Evolutionary conservation across 192 early-diverging fungal species (phyloP).

Genomic region (Mortierella antarctica): DNA sequence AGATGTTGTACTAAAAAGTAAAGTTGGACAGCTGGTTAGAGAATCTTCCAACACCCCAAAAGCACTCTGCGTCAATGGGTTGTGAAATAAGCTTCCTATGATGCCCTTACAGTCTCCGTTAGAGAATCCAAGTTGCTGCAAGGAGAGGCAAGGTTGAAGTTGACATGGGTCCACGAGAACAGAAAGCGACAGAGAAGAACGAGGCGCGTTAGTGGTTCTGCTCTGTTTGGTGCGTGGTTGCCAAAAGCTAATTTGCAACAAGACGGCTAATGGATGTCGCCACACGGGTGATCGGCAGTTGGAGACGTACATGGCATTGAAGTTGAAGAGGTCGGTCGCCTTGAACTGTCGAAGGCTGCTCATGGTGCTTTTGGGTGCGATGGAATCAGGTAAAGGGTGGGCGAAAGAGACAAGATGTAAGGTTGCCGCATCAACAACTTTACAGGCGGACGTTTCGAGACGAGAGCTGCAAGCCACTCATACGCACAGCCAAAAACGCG

Average conservation of each 20-base stretch:
- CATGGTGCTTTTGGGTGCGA: constrained; percentile 22
- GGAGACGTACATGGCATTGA: constrained; percentile 85
- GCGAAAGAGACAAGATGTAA: no score
- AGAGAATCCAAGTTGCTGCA: constrained; percentile 89
- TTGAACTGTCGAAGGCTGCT: constrained; percentile 66
- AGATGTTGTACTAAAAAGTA: constrained; percentile 83
- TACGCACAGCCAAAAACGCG: not conserved
- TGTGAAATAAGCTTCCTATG: not conserved
- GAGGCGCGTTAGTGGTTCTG: not conserved
- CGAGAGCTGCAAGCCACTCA: no score
- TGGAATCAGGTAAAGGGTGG: no score
- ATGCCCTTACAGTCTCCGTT: constrained; percentile 85
- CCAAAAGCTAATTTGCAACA: no score
- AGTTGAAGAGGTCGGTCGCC: constrained; percentile 92
- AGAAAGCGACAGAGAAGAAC: not conserved
- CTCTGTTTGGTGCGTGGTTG: no score
- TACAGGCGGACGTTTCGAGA: no score
- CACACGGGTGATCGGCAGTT: not conserved
- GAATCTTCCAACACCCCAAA: not conserved
- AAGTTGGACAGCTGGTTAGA: not conserved
- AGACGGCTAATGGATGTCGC: not conserved
- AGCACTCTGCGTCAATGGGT: no score
- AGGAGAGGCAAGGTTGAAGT: not conserved
- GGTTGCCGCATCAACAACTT: no score
- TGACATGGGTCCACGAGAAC: not conserved